Conservation (phyloP, 2,329 filamentous ascomycete genomes). For the Fusarium transvaalense region DNA sequence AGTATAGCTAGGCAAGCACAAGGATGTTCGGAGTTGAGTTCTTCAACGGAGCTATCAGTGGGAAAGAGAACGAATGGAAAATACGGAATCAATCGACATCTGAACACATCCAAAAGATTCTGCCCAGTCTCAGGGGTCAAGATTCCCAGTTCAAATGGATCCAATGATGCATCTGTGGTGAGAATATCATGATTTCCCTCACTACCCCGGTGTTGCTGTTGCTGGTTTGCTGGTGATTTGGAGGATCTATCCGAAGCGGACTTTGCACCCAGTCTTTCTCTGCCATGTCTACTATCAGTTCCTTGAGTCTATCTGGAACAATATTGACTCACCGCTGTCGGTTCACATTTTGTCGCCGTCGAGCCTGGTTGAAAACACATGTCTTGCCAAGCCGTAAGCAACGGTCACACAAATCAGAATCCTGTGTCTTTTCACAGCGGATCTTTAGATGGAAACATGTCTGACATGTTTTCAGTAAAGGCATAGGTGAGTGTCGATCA, state of each 20-base stretch:
- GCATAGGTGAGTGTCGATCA: background rate
- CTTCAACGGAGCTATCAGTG: conserved; percentile 8
- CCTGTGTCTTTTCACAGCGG: conserved; percentile 50
- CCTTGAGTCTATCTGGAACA: fast-evolving
- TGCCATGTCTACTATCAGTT: fast-evolving
- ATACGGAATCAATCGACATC: conserved; percentile 40
- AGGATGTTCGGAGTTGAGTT: conserved; percentile 40
- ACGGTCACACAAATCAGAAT: conserved; percentile 50
- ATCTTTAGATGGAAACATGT: conserved; percentile 52
- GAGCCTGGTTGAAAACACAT: conserved; percentile 50
- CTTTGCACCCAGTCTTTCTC: background rate
- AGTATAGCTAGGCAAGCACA: conserved; percentile 48
- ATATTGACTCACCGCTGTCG: conserved; percentile 22
- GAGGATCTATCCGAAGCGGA: conserved; percentile 1
- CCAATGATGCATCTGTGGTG: conserved; percentile 21
- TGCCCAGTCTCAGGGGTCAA: conserved; percentile 31
- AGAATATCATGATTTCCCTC: background rate
- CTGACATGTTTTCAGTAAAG: conserved; percentile 49
- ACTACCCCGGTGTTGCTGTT: background rate
- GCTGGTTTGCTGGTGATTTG: conserved; percentile 22
- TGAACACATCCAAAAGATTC: conserved; percentile 37
- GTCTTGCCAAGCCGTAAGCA: conserved; percentile 51
- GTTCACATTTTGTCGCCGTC: conserved; percentile 40
- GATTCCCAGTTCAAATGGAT: conserved; percentile 42
- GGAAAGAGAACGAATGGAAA: conserved; percentile 51